These are phyloP conservation scores for Saussurea involucrata DNA, from an alignment of 129 eudicot genomes.

Conservation along the genomic window DNA sequence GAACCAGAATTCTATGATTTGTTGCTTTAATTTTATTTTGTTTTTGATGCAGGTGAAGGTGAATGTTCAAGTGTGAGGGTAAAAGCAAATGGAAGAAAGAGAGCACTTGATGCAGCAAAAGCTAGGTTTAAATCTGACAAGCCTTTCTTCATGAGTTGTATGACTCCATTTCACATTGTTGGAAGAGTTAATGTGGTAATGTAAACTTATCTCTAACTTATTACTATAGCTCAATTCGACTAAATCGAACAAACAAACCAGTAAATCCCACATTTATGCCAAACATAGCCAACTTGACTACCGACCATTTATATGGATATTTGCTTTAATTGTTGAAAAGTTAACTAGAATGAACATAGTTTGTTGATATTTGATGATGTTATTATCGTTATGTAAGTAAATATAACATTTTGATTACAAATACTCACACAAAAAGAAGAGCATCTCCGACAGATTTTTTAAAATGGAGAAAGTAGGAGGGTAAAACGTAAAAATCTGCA, in stretches of 20 bases:
- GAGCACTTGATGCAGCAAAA: not conserved
- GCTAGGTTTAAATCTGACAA: not conserved
- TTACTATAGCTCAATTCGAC: not conserved
- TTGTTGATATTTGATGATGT: not conserved
- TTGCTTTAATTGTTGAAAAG: not conserved
- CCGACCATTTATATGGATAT: not conserved
- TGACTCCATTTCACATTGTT: not conserved
- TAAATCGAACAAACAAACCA: not conserved
- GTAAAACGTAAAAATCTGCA: too few relatives aligned
- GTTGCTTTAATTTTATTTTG: not conserved
- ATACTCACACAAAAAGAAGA: not conserved
- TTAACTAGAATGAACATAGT: not conserved
- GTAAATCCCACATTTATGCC: not conserved
- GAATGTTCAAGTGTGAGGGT: not conserved
- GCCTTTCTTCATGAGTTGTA: not conserved
- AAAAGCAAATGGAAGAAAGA: not conserved
- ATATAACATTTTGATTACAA: not conserved
- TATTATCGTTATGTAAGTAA: not conserved
- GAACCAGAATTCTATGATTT: not conserved
- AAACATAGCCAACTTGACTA: not conserved
- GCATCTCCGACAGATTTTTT: not conserved
- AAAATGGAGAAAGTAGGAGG: not conserved
- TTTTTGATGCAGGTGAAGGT: not conserved
- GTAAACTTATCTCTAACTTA: not conserved
- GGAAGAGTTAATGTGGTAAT: not conserved